phyloP scores from a whole-genome alignment of 2,329 filamentous ascomycete genomes.

The Furcasterigmium sp. region DNA sequence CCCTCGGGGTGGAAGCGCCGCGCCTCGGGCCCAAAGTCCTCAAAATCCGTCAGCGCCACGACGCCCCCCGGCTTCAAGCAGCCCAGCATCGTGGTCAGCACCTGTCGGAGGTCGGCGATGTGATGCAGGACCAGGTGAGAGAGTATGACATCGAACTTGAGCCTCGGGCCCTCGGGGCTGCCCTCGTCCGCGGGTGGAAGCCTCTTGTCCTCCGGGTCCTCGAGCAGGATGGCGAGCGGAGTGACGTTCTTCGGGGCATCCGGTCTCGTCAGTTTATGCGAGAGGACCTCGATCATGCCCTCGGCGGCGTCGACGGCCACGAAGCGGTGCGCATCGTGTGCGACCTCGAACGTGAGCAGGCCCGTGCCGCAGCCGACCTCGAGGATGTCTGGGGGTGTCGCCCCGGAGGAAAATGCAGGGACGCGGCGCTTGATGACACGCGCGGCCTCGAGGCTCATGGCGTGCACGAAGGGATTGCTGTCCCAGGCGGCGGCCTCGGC shows the following conservation, averaged over 20 bases:
- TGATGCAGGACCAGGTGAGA: conserved; percentile 22
- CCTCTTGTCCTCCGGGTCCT: conserved; percentile 33
- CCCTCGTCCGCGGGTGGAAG: too few relatives aligned
- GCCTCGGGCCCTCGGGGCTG: too few relatives aligned
- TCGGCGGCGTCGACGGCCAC: conserved; percentile 40
- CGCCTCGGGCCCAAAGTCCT: conserved; percentile 48
- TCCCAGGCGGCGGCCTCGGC: conserved; percentile 29
- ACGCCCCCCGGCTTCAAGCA: conserved; percentile 21
- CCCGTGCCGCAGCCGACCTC: conserved; percentile 34
- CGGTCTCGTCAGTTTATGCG: conserved; percentile 33
- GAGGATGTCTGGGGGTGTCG: conserved; percentile 37
- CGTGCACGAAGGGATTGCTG: conserved; percentile 26
- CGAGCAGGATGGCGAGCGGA: conserved; percentile 12
- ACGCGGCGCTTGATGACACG: conserved; percentile 32
- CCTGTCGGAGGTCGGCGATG: conserved; percentile 28
- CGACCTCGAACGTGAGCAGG: too few relatives aligned
- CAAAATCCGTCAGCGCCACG: conserved; percentile 51
- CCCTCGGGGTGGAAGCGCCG: conserved; percentile 33
- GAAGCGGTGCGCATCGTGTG: too few relatives aligned
- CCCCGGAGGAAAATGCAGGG: conserved; percentile 30
- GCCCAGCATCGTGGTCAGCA: conserved; percentile 40
- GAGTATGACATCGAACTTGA: conserved; percentile 31
- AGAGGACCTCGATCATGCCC: conserved; percentile 35
- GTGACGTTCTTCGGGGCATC: too few relatives aligned
- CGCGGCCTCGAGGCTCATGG: conserved; percentile 39